Base-by-base conservation (phyloP, 495 filamentous ascomycete species). In the Apodospora peruviana region DNA sequence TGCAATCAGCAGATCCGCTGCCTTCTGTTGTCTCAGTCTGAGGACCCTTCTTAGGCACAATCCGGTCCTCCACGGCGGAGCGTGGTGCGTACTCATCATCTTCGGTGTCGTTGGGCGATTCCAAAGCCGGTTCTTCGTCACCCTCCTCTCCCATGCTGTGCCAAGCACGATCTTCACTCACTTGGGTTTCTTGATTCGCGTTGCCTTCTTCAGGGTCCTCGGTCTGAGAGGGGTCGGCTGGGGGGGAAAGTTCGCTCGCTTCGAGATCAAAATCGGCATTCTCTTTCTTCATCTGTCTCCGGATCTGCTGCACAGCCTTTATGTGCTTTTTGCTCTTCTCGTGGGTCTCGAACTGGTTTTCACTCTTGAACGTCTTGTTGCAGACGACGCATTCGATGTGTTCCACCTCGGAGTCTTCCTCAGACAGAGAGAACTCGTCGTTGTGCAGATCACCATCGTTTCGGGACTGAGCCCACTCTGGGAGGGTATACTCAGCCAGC, bases 271-370 rank as follows among this genome's bases (percentile, higher is more conserved):
- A 60, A 24, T 64, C 64, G 40, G 73, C 68, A 58, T 91, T 81
- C 49, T 99, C 83, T 54, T 82, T 78, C 54, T 72, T 77, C 91
- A 99, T 96, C 65, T 91, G 83, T 57, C 81, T 74, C 56, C 78
- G 80, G 29, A 99, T 64, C 52, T 88, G 79, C 51, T 88, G 81
- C 4, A 95, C 77, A 3, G 87, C 86, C 60, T 94, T 96, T 38
- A 82, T 58, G 59, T 99, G 93, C 62, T 96, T 97, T 61, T 95
- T 97, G 71, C 90, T 96, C 66, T 84, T 87, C 69, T 97, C 91
- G 59, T 99, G 93, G n/a, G 86, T 82, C 60, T 91, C 82, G 51
- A 83, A 91, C 56, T 96, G 93, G 55, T 86, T 87, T 60, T 95
- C 84, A 48, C 90, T 96, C 62, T 94, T 95, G 74, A 97, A 99